phyloP scores from a whole-genome alignment of 2,329 filamentous ascomycete genomes.

The Stylonectria norvegica region DNA sequence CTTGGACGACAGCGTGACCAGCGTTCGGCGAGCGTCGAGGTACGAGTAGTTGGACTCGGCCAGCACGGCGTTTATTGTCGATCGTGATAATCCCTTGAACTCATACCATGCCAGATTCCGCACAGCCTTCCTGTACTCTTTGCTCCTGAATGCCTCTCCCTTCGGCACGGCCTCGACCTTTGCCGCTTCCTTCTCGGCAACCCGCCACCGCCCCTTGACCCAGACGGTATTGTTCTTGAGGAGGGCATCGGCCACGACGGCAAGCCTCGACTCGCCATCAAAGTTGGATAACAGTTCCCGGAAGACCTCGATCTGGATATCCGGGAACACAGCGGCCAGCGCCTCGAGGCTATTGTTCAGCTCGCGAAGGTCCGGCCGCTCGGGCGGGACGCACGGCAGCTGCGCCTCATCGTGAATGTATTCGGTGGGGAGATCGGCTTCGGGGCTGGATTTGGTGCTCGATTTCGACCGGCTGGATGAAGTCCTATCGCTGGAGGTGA shows the following conservation, averaged over 20 bases:
- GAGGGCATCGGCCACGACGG: conserved; percentile 72
- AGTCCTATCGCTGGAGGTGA: conserved; percentile 41
- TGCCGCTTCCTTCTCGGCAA: conserved; percentile 36
- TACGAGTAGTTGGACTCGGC: conserved; percentile 81
- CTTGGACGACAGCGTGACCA: conserved; percentile 65
- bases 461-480: conserved; percentile 31
- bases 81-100: conserved; percentile 70
- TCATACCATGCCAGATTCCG: conserved; percentile 67
- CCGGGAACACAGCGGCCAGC: conserved; percentile 70
- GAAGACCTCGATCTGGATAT: conserved; percentile 79
- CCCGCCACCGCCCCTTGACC: conserved; percentile 65
- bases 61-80: conserved; percentile 73
- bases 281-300: conserved; percentile 75
- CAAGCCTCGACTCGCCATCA: conserved; percentile 71
- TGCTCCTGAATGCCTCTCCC: conserved; percentile 65
- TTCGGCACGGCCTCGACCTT: conserved; percentile 44
- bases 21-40: conserved; percentile 64
- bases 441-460: conserved; percentile 29
- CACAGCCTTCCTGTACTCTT: conserved; percentile 66
- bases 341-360: conserved; percentile 68
- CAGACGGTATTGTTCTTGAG: conserved; percentile 68
- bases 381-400: conserved; percentile 45
- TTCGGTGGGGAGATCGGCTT: conserved; percentile 32
- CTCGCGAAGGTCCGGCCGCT: conserved; percentile 61
- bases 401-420: conserved; percentile 57